Percentiles rank a stretch among this genome's conserved stretches.
phyloP scores from a whole-genome alignment of 2,329 filamentous ascomycete genomes.

The Phaeosphaeriaceae sp. region DNA sequence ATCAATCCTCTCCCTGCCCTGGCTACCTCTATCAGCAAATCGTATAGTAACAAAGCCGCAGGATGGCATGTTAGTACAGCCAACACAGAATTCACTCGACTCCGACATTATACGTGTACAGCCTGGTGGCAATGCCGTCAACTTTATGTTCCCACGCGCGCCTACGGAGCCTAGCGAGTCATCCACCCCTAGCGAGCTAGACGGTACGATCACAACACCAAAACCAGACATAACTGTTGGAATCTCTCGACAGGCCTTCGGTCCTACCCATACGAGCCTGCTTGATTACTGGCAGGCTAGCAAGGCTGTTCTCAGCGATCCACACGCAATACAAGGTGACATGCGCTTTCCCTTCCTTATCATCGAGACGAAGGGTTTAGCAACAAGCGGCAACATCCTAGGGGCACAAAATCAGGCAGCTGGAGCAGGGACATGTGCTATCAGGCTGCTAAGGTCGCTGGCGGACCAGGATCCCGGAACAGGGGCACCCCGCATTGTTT shows the following conservation, averaged over 20 bases:
- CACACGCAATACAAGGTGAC: conserved; percentile 2
- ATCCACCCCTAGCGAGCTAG: conserved; percentile 1
- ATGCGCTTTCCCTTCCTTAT: conserved; percentile 15
- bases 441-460: background rate
- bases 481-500: background rate
- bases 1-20: background rate
- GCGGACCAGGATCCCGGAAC: background rate
- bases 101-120: background rate
- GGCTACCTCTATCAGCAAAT: background rate
- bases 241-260: conserved; percentile 5
- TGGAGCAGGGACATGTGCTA: conserved; percentile 5
- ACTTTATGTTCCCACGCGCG: background rate
- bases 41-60: background rate
- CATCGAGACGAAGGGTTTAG: conserved; percentile 9
- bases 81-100: background rate
- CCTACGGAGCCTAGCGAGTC: conserved; percentile 6
- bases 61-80: background rate
- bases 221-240: conserved; percentile 15
- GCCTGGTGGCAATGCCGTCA: conserved; percentile 1
- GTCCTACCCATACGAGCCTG: background rate
- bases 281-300: conserved; percentile 3
- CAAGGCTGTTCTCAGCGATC: background rate
- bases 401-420: conserved; percentile 16
- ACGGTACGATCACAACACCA: conserved; percentile 4
- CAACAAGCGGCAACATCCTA: conserved; percentile 3